phyloP scores from a whole-genome alignment of 2,329 filamentous ascomycete genomes.

The Ascochyta pisi region DNA sequence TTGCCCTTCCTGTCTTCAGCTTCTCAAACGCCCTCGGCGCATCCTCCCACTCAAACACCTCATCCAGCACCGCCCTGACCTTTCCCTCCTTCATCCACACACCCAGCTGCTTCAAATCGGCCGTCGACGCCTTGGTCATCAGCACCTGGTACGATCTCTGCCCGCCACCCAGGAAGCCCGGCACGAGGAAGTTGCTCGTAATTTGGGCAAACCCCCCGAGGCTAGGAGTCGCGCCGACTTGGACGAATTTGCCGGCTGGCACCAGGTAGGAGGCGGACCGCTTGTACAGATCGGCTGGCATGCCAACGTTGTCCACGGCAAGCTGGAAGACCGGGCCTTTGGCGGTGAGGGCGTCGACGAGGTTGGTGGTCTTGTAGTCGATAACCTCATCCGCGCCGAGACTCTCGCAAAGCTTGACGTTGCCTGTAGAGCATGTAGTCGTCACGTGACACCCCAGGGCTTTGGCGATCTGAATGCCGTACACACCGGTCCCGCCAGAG shows the following conservation, averaged over 20 bases:
- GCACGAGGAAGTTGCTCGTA: constrained; percentile 52
- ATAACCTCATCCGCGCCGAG: constrained; percentile 70
- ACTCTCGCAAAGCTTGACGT: constrained; percentile 62
- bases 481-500: constrained; percentile 67
- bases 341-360: constrained; percentile 56
- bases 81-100: constrained; percentile 66
- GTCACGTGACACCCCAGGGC: constrained; percentile 65
- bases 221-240: constrained; percentile 30
- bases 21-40: constrained; percentile 64
- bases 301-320: constrained; percentile 65
- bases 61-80: constrained; percentile 63
- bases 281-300: constrained; percentile 60
- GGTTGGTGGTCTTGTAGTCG: constrained; percentile 62
- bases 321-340: constrained; percentile 60
- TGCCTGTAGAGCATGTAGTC: constrained; percentile 64
- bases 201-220: constrained; percentile 38
- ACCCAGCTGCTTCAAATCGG: constrained; percentile 59
- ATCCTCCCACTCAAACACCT: constrained; percentile 63
- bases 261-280: constrained; percentile 60
- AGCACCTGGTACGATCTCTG: constrained; percentile 54
- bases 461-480: constrained; percentile 70
- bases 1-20: constrained; percentile 62
- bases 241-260: constrained; percentile 56
- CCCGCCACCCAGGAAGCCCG: constrained; percentile 60
- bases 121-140: constrained; percentile 47